Evolutionary conservation across 1,284 basidiomycete species (phyloP), one percentile per base, ranked within the genome.

Genomic region (Cryptococcus wingfieldii): DNA sequence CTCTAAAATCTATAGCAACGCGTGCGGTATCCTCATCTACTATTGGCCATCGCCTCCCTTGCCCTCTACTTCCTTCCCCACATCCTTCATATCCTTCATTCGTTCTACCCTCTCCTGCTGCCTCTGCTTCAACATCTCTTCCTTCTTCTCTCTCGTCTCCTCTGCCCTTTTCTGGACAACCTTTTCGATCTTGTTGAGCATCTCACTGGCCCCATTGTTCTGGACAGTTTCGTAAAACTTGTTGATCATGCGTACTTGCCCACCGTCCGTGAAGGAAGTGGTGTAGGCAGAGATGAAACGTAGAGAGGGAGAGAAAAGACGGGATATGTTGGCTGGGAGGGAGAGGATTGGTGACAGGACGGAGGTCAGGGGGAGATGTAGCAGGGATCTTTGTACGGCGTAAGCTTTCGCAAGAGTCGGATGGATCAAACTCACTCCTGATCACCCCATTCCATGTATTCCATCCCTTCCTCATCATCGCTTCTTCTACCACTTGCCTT

Each of bases 401-500:
- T 51, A n/a, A 53, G 55, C 48, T n/a, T 18, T 7, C 6, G 42
- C 18, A 16, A 16, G 39, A 13, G 19, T 42, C 16, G 10, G 10
- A 34, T 19, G 14, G 5, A 18, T 10, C 12, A 13, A 23, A 68
- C 71, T 68, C 57, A 73, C 71, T 71, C 72, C 42, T 68, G 58
- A 43, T 70, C 67, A 8, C 67, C 73, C 71, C 71, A 75, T 41
- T 72, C 66, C 13, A 70, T 41, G 45, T 53, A 67, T 49, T 71
- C 64, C 47, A 66, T 54, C 23, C 48, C 51, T 10, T 58, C 55
- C 27, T 60, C 56, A 16, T 59, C 50, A 19, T 53, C 54, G 37
- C 55, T 48, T 41, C 58, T 55, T 55, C 59, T 56, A 53, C 58
- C 47, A 31, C 45, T 48, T 1, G 31, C 19, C 23, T 34, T 42